Evolutionary conservation across 257 asterid genomes (phyloP), one percentile per base, ranked within the genome.

Genomic region (Solanum appendiculatum): DNA sequence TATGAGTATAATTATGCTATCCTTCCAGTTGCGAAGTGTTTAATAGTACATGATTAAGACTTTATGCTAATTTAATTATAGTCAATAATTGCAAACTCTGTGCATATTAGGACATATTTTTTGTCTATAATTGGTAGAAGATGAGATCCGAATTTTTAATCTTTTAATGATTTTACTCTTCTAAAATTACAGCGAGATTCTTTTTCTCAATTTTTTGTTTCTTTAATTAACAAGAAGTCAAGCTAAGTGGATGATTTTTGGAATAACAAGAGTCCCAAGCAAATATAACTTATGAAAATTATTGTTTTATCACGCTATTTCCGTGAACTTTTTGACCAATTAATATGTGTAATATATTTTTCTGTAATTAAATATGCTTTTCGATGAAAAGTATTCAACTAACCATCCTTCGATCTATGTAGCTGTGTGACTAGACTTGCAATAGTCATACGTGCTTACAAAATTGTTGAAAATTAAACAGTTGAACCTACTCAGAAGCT

Each of bases 351-450:
- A n/a, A n/a, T n/a, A n/a, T n/a, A n/a, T n/a, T n/a, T n/a, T n/a
- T n/a, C n/a, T n/a, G n/a, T n/a, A n/a, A n/a, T n/a, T n/a, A n/a
- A n/a, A n/a, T n/a, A n/a, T n/a, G n/a, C n/a, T n/a, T n/a, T n/a
- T n/a, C n/a, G n/a, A n/a, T n/a, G n/a, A n/a, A n/a, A n/a, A n/a
- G 0, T 20, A 2, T 20, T 56, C 1, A 11, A 11, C 2, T 10
- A 1, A 63, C 16, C 16, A 25, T 0, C 16, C 16, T n/a, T 60
- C 31, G 0, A 10, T n/a, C 1, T 10, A 4, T n/a, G 1, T 1
- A n/a, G 12, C 5, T 2, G n/a, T 1, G 2, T 11, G 5, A 54
- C 64, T 54, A 0, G 63, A 1, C 20, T 54, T 20, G 25, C 10
- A 44, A 2, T 54, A 20, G 64, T 20, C 64, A 54, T 54, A 7